Percentiles rank a stretch among this genome's conserved stretches.
Conservation (phyloP, 2,329 filamentous ascomycete species). For the Nannizzia gypsea region DNA sequence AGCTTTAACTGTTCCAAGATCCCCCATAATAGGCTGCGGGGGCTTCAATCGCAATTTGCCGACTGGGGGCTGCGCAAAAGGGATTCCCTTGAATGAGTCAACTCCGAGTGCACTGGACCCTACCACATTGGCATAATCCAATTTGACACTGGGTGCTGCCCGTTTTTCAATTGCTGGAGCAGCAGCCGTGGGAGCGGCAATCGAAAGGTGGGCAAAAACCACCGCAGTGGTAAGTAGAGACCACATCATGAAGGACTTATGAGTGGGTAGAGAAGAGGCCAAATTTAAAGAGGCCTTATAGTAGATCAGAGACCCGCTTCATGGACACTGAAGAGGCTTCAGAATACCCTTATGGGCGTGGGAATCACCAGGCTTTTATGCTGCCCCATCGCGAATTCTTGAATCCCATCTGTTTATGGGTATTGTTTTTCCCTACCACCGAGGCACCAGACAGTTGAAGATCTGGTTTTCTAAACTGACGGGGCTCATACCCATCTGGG, state of each 20-base stretch:
- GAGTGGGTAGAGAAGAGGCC: not conserved
- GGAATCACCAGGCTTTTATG: not conserved
- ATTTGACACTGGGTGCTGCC: slow-evolving; percentile 11
- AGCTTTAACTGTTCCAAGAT: slow-evolving; percentile 51
- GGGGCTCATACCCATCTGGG: not conserved
- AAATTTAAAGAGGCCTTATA: not conserved
- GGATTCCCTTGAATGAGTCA: slow-evolving; percentile 63
- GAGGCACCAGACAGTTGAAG: not conserved
- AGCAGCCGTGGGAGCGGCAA: not conserved
- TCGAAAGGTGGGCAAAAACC: not conserved
- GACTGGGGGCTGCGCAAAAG: slow-evolving; percentile 59
- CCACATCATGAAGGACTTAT: not conserved
- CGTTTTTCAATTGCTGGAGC: not conserved
- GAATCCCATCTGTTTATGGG: not conserved
- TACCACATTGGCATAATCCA: slow-evolving; percentile 40
- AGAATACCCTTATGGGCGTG: not conserved
- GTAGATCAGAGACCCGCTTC: not conserved
- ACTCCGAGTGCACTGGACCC: slow-evolving; percentile 38
- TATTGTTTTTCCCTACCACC: not conserved
- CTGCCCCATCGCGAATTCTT: not conserved
- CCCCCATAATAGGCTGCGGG: slow-evolving; percentile 47
- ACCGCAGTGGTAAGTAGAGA: not conserved
- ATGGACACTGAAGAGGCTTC: not conserved
- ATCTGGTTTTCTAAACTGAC: not conserved
- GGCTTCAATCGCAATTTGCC: slow-evolving; percentile 57